A percentile compares a stretch with the other conserved stretches of the same genome.
Conservation (phyloP, 2,329 filamentous ascomycete genomes). For the Clonostachys rosea region DNA sequence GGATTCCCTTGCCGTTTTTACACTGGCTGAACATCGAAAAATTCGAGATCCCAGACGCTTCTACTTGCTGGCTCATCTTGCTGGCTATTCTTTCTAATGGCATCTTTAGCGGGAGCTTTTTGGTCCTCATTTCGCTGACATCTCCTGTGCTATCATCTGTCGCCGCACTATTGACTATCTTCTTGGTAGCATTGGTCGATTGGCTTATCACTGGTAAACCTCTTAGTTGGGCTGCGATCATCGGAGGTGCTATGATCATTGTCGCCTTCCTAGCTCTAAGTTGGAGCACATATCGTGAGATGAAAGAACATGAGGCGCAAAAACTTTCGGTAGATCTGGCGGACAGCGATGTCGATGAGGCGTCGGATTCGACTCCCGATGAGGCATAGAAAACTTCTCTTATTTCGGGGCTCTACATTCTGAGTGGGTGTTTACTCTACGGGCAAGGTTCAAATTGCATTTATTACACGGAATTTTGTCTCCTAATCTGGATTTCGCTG, state of each 20-base stretch:
- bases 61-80: slow-evolving; percentile 74
- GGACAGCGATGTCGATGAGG: slow-evolving; percentile 38
- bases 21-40: slow-evolving; percentile 74
- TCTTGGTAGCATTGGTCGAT: slow-evolving; percentile 89
- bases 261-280: slow-evolving; percentile 81
- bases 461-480: too few species aligned
- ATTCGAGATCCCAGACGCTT: slow-evolving; percentile 76
- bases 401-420: too few species aligned
- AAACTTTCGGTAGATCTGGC: slow-evolving; percentile 39
- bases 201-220: slow-evolving; percentile 79
- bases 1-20: slow-evolving; percentile 85
- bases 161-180: slow-evolving; percentile 90
- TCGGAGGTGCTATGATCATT: slow-evolving; percentile 84
- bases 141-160: slow-evolving; percentile 90
- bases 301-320: slow-evolving; percentile 75
- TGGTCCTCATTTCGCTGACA: slow-evolving; percentile 88
- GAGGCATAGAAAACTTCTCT: too few species aligned
- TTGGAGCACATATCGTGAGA: slow-evolving; percentile 90
- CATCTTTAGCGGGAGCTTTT: slow-evolving; percentile 86
- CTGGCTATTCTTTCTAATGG: slow-evolving; percentile 85
- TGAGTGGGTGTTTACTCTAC: too few species aligned
- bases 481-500: too few species aligned
- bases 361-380: too few species aligned
- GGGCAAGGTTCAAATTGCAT: too few species aligned
- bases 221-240: slow-evolving; percentile 68